A percentile compares a stretch with the other conserved stretches of the same genome.
Evolutionary conservation across 441 rosid genomes (phyloP).

Genomic region (Metrosideros polymorpha): DNA sequence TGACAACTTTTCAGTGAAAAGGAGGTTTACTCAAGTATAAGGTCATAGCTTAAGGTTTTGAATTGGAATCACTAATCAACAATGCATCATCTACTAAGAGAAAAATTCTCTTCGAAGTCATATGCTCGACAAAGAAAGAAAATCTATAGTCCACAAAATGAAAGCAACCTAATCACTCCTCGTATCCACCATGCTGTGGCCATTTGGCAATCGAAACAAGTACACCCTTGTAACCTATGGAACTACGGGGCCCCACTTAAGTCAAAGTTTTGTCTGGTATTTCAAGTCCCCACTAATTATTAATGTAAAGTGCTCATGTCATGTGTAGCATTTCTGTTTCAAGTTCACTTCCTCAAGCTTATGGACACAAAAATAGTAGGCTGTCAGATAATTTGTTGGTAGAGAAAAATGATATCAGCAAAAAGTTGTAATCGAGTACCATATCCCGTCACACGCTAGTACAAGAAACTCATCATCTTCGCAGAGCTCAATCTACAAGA

Average conservation of each 20-base stretch:
- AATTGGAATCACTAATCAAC: background rate
- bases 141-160: background rate
- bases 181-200: background rate
- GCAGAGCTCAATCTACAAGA: constrained; percentile 75
- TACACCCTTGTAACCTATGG: background rate
- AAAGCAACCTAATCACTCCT: background rate
- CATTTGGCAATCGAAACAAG: background rate
- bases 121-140: background rate
- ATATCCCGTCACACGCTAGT: constrained; percentile 92
- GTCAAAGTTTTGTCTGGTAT: background rate
- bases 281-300: background rate
- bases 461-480: constrained; percentile 88
- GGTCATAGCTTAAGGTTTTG: background rate
- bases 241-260: background rate
- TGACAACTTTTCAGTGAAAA: background rate
- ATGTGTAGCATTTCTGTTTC: background rate
- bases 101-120: background rate
- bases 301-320: background rate
- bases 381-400: background rate
- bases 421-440: constrained; percentile 18
- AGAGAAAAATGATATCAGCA: background rate
- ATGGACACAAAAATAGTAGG: background rate
- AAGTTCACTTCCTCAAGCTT: background rate
- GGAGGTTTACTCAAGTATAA: background rate
- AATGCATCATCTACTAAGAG: background rate